Percentiles rank a stretch among this genome's conserved stretches.
Evolutionary conservation across 176 grass and related monocot genomes (phyloP).

Genomic region (Musa itinerans): DNA sequence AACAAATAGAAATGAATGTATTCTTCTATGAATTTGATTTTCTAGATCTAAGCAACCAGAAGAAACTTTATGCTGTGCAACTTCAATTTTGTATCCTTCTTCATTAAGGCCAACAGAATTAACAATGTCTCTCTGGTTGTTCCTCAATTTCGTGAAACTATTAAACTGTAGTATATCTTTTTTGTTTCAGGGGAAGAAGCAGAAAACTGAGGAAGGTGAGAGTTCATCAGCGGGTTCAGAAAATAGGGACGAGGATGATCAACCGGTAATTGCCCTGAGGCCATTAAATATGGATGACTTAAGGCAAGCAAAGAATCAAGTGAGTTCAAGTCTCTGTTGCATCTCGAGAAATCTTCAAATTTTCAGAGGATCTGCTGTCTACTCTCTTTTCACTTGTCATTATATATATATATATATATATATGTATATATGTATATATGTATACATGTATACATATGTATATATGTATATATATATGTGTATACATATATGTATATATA

Average conservation of each 20-base stretch:
- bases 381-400: background rate
- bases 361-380: background rate
- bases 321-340: conserved; percentile 24
- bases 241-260: conserved; percentile 20
- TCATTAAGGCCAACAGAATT: background rate
- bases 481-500: too few relatives aligned
- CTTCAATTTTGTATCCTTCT: too few relatives aligned
- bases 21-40: background rate
- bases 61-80: background rate
- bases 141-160: background rate
- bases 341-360: background rate
- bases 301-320: conserved; percentile 83
- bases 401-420: background rate
- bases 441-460: too few relatives aligned
- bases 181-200: conserved; percentile 33
- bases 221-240: conserved; percentile 9
- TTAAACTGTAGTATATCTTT: background rate
- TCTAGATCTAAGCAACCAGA: background rate
- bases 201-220: conserved; percentile 23
- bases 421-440: too few relatives aligned
- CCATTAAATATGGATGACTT: conserved; percentile 86
- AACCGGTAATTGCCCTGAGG: conserved; percentile 38
- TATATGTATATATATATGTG: too few relatives aligned
- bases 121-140: background rate
- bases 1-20: background rate